phyloP scores from a whole-genome alignment of 345 rosid genomes.

The Citrus trifoliata region DNA sequence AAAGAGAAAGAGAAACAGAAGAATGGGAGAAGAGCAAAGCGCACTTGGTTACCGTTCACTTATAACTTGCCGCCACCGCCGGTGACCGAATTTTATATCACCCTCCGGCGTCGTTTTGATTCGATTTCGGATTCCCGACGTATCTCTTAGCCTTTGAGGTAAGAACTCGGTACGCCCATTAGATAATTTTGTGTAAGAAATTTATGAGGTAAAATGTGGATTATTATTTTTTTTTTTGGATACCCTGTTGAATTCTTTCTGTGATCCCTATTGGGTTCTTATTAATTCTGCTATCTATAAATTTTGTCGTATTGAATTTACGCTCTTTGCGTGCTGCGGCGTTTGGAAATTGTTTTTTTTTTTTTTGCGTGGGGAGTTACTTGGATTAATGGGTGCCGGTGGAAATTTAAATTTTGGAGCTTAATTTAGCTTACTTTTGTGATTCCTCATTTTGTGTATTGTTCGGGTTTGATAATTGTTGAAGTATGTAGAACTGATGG shows the following conservation, averaged over 20 bases:
- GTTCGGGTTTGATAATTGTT: background rate
- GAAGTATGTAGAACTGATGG: background rate
- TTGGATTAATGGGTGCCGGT: background rate
- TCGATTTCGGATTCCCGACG: slow-evolving; percentile 12
- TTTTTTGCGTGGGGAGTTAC: background rate
- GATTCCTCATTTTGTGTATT: background rate
- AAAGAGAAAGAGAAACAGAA: slow-evolving; percentile 7
- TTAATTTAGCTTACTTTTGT: background rate
- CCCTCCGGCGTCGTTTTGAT: slow-evolving; percentile 7
- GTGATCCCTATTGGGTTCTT: background rate
- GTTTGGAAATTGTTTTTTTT: background rate
- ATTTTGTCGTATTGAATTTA: slow-evolving; percentile 2
- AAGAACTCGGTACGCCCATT: slow-evolving; percentile 23
- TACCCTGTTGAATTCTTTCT: background rate
- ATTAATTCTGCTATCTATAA: background rate
- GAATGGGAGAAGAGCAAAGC: slow-evolving; percentile 11
- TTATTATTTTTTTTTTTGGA: background rate
- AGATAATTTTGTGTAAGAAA: slow-evolving; percentile 11
- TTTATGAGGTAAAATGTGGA: slow-evolving; percentile 8
- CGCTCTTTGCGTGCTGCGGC: slow-evolving; percentile 6
- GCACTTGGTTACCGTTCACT: slow-evolving; percentile 37
- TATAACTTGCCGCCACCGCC: slow-evolving; percentile 23
- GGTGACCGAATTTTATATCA: slow-evolving; percentile 24
- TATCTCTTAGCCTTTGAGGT: slow-evolving; percentile 32
- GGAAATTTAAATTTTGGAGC: background rate